Conservation (phyloP, 2,329 filamentous ascomycete genomes). For the Aspergillus nomiae region DNA sequence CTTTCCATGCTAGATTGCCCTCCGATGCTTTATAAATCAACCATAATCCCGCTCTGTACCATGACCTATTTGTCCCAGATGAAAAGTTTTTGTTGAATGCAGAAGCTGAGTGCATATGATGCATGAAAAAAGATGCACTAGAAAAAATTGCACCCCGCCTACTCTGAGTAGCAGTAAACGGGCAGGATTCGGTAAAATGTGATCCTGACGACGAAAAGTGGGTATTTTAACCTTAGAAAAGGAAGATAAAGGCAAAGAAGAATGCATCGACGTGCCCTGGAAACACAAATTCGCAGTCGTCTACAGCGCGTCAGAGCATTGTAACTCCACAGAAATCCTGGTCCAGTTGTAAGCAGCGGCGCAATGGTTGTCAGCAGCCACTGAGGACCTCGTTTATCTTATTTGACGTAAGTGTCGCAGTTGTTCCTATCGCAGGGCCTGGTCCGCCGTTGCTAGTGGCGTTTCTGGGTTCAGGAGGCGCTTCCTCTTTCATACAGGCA, state of each 20-base stretch:
- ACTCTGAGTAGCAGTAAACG: neutral
- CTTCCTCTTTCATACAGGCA: constrained; percentile 91
- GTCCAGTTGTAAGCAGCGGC: neutral
- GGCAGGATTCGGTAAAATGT: neutral
- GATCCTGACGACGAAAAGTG: neutral
- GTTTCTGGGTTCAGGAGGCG: constrained; percentile 34
- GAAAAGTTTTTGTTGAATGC: neutral
- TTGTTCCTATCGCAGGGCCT: constrained; percentile 5
- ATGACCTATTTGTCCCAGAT: constrained; percentile 1
- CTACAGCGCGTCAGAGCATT: neutral
- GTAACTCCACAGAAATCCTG: neutral
- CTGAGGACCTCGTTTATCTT: constrained; percentile 34
- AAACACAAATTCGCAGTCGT: neutral
- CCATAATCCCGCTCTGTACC: neutral
- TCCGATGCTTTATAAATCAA: constrained; percentile 6
- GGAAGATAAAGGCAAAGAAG: neutral
- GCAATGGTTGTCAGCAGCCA: constrained; percentile 27
- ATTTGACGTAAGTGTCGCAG: constrained; percentile 27
- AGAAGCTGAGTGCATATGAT: neutral
- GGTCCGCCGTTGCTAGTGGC: constrained; percentile 7
- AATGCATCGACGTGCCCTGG: neutral
- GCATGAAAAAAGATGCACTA: neutral
- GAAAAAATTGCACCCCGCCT: neutral
- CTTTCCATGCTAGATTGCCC: constrained; percentile 12
- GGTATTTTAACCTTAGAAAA: neutral